A percentile compares a stretch with the other conserved stretches of the same genome.
These are phyloP conservation scores for Talaromyces sp. DNA, from an alignment of 2,329 filamentous ascomycete genomes.

Conservation along the genomic window DNA sequence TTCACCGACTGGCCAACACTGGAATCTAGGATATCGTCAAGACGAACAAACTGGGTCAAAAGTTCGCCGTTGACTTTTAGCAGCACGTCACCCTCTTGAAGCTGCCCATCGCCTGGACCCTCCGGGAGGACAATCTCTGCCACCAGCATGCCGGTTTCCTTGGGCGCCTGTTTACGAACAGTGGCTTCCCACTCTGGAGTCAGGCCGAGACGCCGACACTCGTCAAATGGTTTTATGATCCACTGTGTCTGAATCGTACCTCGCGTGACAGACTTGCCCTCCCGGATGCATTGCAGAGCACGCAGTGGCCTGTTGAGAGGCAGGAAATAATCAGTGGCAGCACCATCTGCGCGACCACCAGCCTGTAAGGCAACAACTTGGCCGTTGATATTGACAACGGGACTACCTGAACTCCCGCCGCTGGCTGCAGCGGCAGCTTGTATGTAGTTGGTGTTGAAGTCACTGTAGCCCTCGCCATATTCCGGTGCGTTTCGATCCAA, in stretches of 20 bases:
- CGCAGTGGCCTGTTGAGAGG: constrained; percentile 85
- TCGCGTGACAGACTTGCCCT: constrained; percentile 68
- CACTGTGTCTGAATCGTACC: constrained; percentile 99
- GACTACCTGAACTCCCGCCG: constrained; percentile 95
- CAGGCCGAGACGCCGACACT: constrained; percentile 83
- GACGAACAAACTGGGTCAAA: constrained; percentile 82
- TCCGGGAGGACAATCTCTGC: constrained; percentile 91
- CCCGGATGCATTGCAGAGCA: constrained; percentile 78
- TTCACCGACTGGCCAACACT: constrained; percentile 74
- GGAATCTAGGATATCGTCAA: constrained; percentile 88
- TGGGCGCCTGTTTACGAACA: constrained; percentile 75
- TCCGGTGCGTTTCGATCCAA: constrained; percentile 95
- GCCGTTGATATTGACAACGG: constrained; percentile 92
- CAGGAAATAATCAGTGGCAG: constrained; percentile 95
- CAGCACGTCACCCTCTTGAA: constrained; percentile 91
- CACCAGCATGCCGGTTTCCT: constrained; percentile 94
- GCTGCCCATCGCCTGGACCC: constrained; percentile 77
- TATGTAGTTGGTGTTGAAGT: constrained; percentile 96
- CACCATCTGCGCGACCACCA: constrained; percentile 86
- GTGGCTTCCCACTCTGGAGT: constrained; percentile 80
- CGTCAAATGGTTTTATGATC: constrained; percentile 94
- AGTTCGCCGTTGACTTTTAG: constrained; percentile 91
- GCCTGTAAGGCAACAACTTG: constrained; percentile 89
- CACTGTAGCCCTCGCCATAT: constrained; percentile 95
- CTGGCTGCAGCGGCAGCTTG: constrained; percentile 96